Evolutionary conservation across 306 rosid genomes (phyloP).

Genomic region (Sophora flavescens): DNA sequence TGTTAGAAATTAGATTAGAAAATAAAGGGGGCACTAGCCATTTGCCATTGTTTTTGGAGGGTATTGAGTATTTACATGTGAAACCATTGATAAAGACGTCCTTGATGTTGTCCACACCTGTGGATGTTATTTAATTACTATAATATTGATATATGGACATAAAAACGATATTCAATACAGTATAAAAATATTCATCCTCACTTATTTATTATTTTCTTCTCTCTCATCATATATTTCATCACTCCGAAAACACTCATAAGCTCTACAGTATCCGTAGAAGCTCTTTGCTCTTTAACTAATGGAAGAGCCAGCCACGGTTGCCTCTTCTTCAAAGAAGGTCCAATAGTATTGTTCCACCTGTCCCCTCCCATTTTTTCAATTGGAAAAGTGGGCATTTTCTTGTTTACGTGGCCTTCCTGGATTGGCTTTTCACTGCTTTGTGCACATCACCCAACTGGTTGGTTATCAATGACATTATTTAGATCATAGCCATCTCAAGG

Average conservation of each 20-base stretch:
- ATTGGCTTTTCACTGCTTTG: conserved; percentile 41
- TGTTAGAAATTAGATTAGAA: conserved; percentile 21
- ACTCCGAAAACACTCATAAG: too few species aligned
- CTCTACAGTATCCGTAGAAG: too few species aligned
- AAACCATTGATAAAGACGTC: conserved; percentile 51
- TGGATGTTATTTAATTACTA: conserved; percentile 42
- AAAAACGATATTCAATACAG: too few species aligned
- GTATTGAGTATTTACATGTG: conserved; percentile 58
- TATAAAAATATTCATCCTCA: too few species aligned
- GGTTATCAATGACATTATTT: conserved; percentile 30
- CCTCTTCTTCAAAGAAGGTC: conserved; percentile 42
- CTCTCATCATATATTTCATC: too few species aligned
- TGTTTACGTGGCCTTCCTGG: conserved; percentile 41
- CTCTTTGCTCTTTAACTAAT: too few species aligned
- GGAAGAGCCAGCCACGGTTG: conserved; percentile 38
- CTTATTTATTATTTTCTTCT: too few species aligned
- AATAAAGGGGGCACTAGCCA: conserved; percentile 1
- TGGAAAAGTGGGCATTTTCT: neutral
- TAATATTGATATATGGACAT: too few species aligned
- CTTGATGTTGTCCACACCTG: conserved; percentile 35
- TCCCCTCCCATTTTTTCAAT: conserved; percentile 3
- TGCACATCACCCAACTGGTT: conserved; percentile 2
- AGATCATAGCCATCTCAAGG: conserved; percentile 24
- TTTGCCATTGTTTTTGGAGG: conserved; percentile 44
- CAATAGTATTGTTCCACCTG: conserved; percentile 46